These are phyloP conservation scores for Aquilaria agallochum DNA, from an alignment of 441 rosid species.

Conservation along the genomic window DNA sequence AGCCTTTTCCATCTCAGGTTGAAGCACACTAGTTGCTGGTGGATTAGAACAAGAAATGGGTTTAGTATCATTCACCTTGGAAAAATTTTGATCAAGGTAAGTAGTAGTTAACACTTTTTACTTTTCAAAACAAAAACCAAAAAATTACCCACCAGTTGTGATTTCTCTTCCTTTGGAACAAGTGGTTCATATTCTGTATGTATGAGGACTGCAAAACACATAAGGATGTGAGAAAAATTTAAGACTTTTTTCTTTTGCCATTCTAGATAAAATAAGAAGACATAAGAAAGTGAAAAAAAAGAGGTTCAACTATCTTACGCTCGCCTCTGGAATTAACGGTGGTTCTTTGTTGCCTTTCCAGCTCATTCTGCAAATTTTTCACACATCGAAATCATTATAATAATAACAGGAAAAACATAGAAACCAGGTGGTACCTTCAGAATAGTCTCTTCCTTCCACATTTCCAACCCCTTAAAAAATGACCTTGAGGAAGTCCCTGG, in stretches of 20 bases:
- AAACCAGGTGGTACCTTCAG: constrained; percentile 40
- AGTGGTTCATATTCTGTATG: constrained; percentile 71
- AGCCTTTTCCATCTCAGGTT: constrained; percentile 75
- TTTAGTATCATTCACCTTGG: constrained; percentile 1
- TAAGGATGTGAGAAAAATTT: background rate
- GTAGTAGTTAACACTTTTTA: too few species aligned
- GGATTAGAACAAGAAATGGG: constrained; percentile 1
- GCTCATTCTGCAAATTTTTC: constrained; percentile 55
- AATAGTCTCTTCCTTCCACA: constrained; percentile 91
- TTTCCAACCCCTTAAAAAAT: constrained; percentile 55
- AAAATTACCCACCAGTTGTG: constrained; percentile 43
- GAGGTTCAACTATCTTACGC: constrained; percentile 35
- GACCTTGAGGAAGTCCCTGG: constrained; percentile 94
- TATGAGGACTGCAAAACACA: constrained; percentile 50
- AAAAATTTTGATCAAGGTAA: background rate
- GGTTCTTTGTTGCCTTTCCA: constrained; percentile 36
- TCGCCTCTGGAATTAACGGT: constrained; percentile 62
- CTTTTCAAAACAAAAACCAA: too few species aligned
- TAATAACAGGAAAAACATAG: background rate
- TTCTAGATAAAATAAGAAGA: constrained; percentile 1
- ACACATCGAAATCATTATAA: background rate
- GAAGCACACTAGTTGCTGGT: constrained; percentile 60
- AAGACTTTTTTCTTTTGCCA: constrained; percentile 5
- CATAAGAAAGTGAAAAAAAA: background rate
- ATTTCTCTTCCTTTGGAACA: constrained; percentile 64